Conservation (phyloP, 805 yeast species). For the Starmera quercuum region DNA sequence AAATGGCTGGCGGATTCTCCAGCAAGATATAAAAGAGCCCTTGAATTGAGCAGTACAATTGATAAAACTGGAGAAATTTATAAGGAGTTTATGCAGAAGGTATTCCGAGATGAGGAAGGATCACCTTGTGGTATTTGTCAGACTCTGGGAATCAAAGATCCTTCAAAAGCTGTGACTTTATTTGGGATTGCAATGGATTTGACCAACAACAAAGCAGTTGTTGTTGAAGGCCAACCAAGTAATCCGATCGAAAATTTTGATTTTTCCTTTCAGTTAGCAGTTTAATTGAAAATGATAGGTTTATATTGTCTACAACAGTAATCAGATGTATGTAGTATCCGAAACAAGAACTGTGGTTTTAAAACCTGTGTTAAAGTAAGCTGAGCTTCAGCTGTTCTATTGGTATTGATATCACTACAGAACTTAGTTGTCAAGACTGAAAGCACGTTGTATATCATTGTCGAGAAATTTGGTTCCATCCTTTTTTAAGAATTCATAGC, state of each 20-base stretch:
- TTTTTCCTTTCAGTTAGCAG: background rate
- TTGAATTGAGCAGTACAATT: background rate
- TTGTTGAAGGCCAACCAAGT: background rate
- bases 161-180: background rate
- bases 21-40: background rate
- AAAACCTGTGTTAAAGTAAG: no score
- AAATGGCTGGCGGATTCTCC: background rate
- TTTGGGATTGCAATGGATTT: conserved; percentile 1
- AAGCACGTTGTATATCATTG: no score
- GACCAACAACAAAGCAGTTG: background rate
- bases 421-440: no score
- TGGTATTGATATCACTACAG: no score
- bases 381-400: no score
- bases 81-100: background rate
- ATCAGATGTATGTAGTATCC: no score
- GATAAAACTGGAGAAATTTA: no score
- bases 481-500: no score
- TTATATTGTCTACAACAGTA: no score
- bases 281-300: no score
- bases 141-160: background rate
- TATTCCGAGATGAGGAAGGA: background rate
- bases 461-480: no score
- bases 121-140: background rate
- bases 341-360: no score
- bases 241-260: background rate